These are phyloP conservation scores for Paraurostyla sp. DNA, from an alignment of 73 alveolate species.

Conservation along the genomic window DNA sequence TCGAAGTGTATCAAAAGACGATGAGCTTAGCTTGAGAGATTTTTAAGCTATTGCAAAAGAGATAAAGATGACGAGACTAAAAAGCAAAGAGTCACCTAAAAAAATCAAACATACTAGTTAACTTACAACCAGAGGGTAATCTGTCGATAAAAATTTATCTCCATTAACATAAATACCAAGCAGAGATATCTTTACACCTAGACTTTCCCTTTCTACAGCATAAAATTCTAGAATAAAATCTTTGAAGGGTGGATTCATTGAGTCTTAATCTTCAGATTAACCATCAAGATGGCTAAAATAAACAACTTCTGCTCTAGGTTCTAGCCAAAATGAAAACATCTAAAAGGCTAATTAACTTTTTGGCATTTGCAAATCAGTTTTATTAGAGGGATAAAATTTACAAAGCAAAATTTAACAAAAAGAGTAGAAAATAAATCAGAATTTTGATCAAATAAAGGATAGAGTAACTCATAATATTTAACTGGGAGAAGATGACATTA, in stretches of 20 bases:
- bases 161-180: neutral
- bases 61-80: conserved; percentile 29
- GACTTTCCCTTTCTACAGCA: neutral
- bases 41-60: conserved; percentile 43
- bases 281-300: neutral
- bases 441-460: neutral
- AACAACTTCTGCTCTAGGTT: neutral
- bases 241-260: neutral
- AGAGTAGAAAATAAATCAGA: conserved; percentile 9
- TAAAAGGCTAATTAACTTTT: conserved; percentile 37
- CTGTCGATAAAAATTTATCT: neutral
- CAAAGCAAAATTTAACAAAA: neutral
- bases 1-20: neutral
- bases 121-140: conserved; percentile 22
- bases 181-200: neutral
- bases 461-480: conserved; percentile 8
- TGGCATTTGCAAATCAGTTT: conserved; percentile 15
- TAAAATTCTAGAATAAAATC: neutral
- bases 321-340: neutral
- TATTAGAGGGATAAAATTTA: neutral
- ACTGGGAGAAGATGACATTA: conserved; percentile 29
- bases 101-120: neutral
- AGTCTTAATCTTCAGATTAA: neutral
- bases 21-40: conserved; percentile 38
- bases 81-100: conserved; percentile 43